Evolutionary conservation across 495 filamentous ascomycete genomes (phyloP).

Genomic region (Penicillium lividum): DNA sequence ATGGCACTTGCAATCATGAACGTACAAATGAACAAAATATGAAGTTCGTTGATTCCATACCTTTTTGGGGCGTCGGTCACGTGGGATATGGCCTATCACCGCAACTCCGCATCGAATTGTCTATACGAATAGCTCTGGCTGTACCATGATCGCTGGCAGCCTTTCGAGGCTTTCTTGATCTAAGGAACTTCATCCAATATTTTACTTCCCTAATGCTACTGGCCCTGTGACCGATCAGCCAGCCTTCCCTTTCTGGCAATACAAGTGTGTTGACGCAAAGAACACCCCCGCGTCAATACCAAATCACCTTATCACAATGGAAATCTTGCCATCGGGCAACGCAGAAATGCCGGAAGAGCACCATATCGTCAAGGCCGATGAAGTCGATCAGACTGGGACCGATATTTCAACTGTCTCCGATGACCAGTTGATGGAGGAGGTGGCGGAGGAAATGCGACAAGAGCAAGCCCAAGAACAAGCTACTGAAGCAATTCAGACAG

Average conservation of each 20-base stretch:
- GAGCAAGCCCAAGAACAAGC: conserved; percentile 34
- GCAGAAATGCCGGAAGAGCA: conserved; percentile 30
- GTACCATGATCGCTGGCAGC: conserved; percentile 5
- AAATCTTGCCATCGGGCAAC: conserved; percentile 27
- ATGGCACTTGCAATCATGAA: background rate
- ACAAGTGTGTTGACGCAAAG: background rate
- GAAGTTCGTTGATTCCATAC: background rate
- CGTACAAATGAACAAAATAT: background rate
- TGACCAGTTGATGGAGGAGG: conserved; percentile 50
- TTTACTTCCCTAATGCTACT: background rate
- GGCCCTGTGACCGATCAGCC: background rate
- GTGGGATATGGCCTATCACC: conserved; percentile 7
- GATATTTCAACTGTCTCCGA: conserved; percentile 53
- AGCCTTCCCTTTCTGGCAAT: background rate
- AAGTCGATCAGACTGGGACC: conserved; percentile 55
- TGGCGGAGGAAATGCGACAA: conserved; percentile 49
- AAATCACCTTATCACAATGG: conserved; percentile 27
- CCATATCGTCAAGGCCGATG: conserved; percentile 56
- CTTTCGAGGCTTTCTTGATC: background rate
- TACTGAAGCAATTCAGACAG: conserved; percentile 15
- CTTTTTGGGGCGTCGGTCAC: background rate
- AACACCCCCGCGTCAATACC: conserved; percentile 10
- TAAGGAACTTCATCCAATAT: background rate
- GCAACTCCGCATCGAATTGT: conserved; percentile 8
- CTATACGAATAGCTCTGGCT: conserved; percentile 3